phyloP scores from a whole-genome alignment of 2,329 filamentous ascomycete species.

The Aspergillus sp. region DNA sequence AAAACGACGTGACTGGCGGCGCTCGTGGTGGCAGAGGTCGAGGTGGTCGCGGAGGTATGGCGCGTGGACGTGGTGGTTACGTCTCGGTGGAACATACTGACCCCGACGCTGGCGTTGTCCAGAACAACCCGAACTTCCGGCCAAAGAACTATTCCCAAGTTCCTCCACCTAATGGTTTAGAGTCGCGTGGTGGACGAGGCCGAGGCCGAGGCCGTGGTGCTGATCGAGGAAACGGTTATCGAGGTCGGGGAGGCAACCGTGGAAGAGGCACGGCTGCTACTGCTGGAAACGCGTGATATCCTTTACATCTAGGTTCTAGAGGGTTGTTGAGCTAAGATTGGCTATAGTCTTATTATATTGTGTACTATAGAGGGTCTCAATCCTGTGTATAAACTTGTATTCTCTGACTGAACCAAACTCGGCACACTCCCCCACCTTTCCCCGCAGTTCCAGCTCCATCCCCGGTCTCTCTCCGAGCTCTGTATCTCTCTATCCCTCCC shows the following conservation, averaged over 20 bases:
- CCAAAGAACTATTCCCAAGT: conserved; percentile 55
- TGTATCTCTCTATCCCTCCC: neutral
- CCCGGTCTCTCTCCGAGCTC: neutral
- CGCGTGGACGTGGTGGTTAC: conserved; percentile 38
- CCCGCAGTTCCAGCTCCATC: neutral
- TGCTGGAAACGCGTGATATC: neutral
- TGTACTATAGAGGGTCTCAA: neutral
- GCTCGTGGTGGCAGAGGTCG: conserved; percentile 33
- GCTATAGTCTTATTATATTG: neutral
- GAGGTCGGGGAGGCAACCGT: conserved; percentile 28
- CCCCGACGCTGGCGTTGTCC: conserved; percentile 53
- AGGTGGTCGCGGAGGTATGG: conserved; percentile 31
- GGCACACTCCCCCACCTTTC: neutral
- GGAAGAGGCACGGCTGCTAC: conserved; percentile 26
- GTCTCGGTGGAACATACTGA: conserved; percentile 47
- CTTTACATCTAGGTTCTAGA: neutral
- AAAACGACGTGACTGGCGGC: conserved; percentile 19
- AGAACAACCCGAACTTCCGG: conserved; percentile 57
- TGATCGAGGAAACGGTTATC: conserved; percentile 20
- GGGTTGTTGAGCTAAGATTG: neutral
- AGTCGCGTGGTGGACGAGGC: conserved; percentile 39
- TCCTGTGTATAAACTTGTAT: neutral
- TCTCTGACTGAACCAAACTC: neutral
- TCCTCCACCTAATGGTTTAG: conserved; percentile 46
- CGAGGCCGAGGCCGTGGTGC: conserved; percentile 22